Conservation (phyloP, 768 basidiomycete species). For the Russula earlei region DNA sequence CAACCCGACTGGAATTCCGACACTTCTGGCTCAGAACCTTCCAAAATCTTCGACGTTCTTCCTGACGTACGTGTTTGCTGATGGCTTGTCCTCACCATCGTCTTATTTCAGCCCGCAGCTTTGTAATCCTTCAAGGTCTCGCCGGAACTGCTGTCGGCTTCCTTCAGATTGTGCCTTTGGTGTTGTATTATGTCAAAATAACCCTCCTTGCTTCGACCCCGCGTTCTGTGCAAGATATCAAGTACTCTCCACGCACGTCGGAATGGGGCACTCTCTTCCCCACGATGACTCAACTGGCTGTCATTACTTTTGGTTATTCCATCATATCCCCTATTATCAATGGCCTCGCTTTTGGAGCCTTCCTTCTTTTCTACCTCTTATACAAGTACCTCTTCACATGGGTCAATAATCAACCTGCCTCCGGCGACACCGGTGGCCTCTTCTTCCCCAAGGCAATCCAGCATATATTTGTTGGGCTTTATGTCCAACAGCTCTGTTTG, state of each 20-base stretch:
- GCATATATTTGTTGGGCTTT: slow-evolving; percentile 89
- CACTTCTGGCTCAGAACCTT: slow-evolving; percentile 64
- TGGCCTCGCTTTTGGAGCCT: slow-evolving; percentile 73
- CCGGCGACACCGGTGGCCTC: slow-evolving; percentile 78
- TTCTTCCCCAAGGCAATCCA: slow-evolving; percentile 95
- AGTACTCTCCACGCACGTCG: slow-evolving; percentile 58
- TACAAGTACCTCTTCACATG: slow-evolving; percentile 48
- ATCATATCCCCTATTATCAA: slow-evolving; percentile 92
- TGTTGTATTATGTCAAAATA: slow-evolving; percentile 86
- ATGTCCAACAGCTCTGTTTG: slow-evolving; percentile 82
- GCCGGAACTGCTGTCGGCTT: slow-evolving; percentile 73
- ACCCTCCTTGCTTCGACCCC: slow-evolving; percentile 84
- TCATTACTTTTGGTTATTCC: slow-evolving; percentile 77
- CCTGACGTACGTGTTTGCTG: slow-evolving; percentile 50
- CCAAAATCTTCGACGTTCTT: slow-evolving; percentile 86
- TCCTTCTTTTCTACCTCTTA: slow-evolving; percentile 73
- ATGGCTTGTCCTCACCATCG: background rate
- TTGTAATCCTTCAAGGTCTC: slow-evolving; percentile 73
- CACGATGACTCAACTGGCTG: slow-evolving; percentile 64
- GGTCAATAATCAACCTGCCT: slow-evolving; percentile 58
- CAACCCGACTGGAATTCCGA: slow-evolving; percentile 59
- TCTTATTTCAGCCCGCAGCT: slow-evolving; percentile 32
- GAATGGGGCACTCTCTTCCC: slow-evolving; percentile 74
- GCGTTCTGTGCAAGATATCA: slow-evolving; percentile 74
- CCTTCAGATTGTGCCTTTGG: slow-evolving; percentile 62